Conservation (phyloP, 768 basidiomycete genomes). For the Suillus plorans region DNA sequence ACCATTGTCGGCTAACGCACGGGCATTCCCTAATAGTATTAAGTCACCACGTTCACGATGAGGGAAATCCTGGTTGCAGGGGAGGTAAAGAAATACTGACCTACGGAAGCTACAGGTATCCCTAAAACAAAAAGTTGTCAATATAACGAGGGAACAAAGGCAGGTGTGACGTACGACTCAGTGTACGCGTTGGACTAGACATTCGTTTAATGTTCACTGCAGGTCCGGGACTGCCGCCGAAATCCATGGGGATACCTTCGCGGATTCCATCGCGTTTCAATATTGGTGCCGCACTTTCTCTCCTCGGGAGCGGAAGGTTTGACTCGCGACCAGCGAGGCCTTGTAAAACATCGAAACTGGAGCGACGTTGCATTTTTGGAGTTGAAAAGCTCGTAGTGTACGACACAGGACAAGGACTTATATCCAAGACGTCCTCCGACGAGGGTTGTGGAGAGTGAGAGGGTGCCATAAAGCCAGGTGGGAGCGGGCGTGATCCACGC, state of each 20-base stretch:
- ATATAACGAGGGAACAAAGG: conserved; percentile 5
- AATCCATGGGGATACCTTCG: conserved; percentile 71
- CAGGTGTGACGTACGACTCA: conserved; percentile 64
- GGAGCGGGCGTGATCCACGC: conserved; percentile 63
- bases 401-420: conserved; percentile 31
- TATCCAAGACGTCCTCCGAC: conserved; percentile 36
- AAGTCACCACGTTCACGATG: conserved; percentile 19
- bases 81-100: conserved; percentile 41
- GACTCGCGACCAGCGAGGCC: conserved; percentile 77
- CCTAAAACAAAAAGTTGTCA: conserved; percentile 42
- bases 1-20: conserved; percentile 78
- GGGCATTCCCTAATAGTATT: conserved; percentile 67
- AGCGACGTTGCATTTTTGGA: conserved; percentile 56
- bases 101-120: conserved; percentile 76
- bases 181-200: conserved; percentile 72
- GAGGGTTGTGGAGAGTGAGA: conserved; percentile 37
- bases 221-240: conserved; percentile 41
- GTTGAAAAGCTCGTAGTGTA: conserved; percentile 36
- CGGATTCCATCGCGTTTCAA: conserved; percentile 58
- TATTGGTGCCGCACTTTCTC: conserved; percentile 40
- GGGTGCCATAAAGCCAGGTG: conserved; percentile 37
- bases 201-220: conserved; percentile 47
- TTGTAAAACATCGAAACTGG: conserved; percentile 71
- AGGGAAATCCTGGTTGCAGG: conserved; percentile 14
- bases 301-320: conserved; percentile 65